Conservation (phyloP, 164 flowering plant species). For the Aristolochia contorta region DNA sequence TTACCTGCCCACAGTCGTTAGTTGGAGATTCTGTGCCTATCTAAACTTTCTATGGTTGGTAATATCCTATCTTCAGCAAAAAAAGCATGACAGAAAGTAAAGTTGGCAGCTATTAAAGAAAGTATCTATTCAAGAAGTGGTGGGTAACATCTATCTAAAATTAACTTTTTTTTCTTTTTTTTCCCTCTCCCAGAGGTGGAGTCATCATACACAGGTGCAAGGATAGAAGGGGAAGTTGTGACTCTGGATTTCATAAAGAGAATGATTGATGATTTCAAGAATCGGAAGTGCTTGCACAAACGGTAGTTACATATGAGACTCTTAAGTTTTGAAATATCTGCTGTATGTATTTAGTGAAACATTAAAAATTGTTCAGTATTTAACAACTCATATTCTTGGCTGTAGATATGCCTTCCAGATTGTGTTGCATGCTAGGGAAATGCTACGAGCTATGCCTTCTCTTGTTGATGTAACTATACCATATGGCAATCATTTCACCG, state of each 20-base stretch:
- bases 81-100: too few relatives aligned
- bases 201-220: constrained; percentile 91
- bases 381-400: constrained; percentile 1
- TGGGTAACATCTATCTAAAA: too few relatives aligned
- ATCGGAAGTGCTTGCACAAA: constrained; percentile 73
- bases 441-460: constrained; percentile 72
- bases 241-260: constrained; percentile 89
- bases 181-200: constrained; percentile 94
- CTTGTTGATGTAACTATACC: constrained; percentile 77
- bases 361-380: neutral
- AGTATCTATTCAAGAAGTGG: too few relatives aligned
- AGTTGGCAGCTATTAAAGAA: too few relatives aligned
- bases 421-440: constrained; percentile 75
- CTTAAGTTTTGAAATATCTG: too few relatives aligned
- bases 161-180: neutral
- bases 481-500: constrained; percentile 74
- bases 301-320: constrained; percentile 33
- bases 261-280: constrained; percentile 96
- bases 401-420: constrained; percentile 88
- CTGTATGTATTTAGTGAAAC: too few relatives aligned
- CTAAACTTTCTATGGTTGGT: too few relatives aligned
- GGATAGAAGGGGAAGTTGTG: constrained; percentile 81
- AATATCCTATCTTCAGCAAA: too few relatives aligned
- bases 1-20: too few relatives aligned
- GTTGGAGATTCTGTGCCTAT: too few relatives aligned